These are phyloP conservation scores for Ascochyta clinopodiicola DNA, from an alignment of 2,329 filamentous ascomycete species.

Conservation along the genomic window DNA sequence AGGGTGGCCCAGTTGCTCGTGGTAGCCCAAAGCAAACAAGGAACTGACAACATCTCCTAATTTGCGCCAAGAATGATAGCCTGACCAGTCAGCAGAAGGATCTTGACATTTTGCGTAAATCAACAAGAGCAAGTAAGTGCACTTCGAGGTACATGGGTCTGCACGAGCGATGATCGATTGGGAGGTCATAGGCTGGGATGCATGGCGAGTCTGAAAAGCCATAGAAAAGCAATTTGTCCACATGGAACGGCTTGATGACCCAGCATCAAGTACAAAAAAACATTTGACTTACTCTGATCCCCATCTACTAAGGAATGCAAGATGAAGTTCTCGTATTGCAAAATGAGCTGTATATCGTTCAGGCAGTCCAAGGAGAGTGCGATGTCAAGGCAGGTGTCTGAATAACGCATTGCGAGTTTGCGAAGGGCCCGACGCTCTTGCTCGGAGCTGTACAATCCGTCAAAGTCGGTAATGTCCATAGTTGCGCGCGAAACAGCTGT, in stretches of 20 bases:
- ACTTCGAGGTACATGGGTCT: too few relatives aligned
- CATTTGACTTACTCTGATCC: background rate
- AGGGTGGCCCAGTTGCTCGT: conserved; percentile 49
- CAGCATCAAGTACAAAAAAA: background rate
- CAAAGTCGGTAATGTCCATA: conserved; percentile 50
- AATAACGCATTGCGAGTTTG: conserved; percentile 11
- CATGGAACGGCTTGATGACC: background rate
- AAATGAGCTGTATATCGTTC: conserved; percentile 2
- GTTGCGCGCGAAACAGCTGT: conserved; percentile 3
- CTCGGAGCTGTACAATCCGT: conserved; percentile 27
- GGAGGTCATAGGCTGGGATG: too few relatives aligned
- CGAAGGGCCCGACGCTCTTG: background rate
- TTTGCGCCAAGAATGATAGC: conserved; percentile 56
- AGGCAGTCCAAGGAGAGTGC: conserved; percentile 32
- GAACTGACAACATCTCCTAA: conserved; percentile 56
- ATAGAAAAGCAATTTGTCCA: too few relatives aligned
- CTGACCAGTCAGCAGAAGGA: conserved; percentile 28
- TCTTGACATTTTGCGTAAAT: too few relatives aligned
- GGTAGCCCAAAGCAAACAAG: conserved; percentile 57
- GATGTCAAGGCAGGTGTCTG: conserved; percentile 47
- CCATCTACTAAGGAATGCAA: conserved; percentile 6
- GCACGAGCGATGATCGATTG: too few relatives aligned
- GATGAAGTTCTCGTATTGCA: conserved; percentile 22
- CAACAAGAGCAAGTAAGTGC: too few relatives aligned
- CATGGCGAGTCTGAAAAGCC: background rate